Base-by-base conservation (phyloP, 2,329 filamentous ascomycete species). In the Cladophialophora psammophila region DNA sequence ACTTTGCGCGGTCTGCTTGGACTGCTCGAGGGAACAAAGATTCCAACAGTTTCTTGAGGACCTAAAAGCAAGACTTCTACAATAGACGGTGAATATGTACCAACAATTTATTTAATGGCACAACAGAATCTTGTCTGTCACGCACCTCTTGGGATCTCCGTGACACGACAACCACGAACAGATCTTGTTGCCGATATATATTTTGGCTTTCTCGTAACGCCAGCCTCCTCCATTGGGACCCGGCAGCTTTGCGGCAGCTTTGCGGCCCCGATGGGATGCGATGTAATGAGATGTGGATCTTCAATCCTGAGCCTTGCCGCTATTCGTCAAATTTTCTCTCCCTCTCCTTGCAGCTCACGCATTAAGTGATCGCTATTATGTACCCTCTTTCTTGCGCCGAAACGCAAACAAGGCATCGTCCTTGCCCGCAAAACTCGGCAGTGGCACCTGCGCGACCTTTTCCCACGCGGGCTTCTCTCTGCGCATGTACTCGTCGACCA, bases 361-460 rank as follows among this genome's bases (percentile, higher is more conserved):
- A 54, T 59, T 13, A 26, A 26, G 5, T 38, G 13, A 36, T 61
- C 12, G 13, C 20, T 13, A 34, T 20, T 10, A 32, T 18, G 5
- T 15, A 8, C 6, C 34, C 55, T 31, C 15, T 18, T 40, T 55
- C 40, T 60, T 67, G 61, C 66, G 32, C 40, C 65, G 63, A 71
- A 90, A 92, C 20, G 91, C 84, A 77, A 88, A 93, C 63, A 93
- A 74, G 0, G 88, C 90, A 78, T 93, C 90, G 72, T 93, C 91
- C 76, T 93, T 93, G 34, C 88, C 90, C 2, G 90, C 87, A 78
- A 93, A 93, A 76, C 89, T 91, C 26, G 90, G 90, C 74, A 93
- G 76, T 3, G 90, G 84, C 68, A 92, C 82, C 79, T 90, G 88
- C 13, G 86, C 82, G 2, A 86, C 81, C 76, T 86, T 85, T 58